Conservation (phyloP, 305 asterid genomes). For the Coffea humblotiana region DNA sequence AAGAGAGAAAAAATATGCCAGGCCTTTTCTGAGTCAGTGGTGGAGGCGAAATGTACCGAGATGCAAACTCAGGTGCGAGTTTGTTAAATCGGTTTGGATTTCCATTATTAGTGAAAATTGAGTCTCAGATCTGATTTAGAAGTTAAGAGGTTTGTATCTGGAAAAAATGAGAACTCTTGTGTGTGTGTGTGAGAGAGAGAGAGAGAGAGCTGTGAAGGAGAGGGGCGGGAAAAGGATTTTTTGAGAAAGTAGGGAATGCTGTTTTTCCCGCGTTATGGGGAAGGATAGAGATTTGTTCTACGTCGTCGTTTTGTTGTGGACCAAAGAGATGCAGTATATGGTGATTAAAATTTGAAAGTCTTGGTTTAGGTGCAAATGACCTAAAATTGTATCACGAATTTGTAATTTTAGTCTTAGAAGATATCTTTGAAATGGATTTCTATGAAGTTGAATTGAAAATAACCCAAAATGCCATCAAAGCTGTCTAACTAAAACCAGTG, state of each 20-base stretch:
- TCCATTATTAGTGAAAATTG: conserved; percentile 31
- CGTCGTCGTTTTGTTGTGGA: background rate
- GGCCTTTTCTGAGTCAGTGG: conserved; percentile 42
- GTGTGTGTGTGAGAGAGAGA: conserved; percentile 11
- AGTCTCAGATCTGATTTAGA: conserved; percentile 41
- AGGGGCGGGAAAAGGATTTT: conserved; percentile 47
- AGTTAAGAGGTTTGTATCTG: background rate
- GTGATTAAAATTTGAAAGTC: no score
- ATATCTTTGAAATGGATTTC: no score
- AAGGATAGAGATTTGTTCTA: background rate
- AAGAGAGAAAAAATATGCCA: conserved; percentile 63
- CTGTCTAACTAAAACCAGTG: no score
- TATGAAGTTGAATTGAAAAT: no score
- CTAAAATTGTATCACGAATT: no score
- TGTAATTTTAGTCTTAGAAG: no score
- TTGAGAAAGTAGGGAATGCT: conserved; percentile 13
- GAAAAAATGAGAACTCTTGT: background rate
- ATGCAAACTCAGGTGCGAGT: conserved; percentile 26
- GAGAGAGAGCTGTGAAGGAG: background rate
- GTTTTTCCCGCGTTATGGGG: conserved; percentile 5
- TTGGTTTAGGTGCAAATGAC: no score
- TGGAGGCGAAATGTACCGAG: conserved; percentile 24
- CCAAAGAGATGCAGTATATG: background rate
- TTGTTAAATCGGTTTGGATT: conserved; percentile 15
- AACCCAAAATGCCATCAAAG: no score